Evolutionary conservation across 495 filamentous ascomycete genomes (phyloP).

Genomic region (Daldinia loculata): DNA sequence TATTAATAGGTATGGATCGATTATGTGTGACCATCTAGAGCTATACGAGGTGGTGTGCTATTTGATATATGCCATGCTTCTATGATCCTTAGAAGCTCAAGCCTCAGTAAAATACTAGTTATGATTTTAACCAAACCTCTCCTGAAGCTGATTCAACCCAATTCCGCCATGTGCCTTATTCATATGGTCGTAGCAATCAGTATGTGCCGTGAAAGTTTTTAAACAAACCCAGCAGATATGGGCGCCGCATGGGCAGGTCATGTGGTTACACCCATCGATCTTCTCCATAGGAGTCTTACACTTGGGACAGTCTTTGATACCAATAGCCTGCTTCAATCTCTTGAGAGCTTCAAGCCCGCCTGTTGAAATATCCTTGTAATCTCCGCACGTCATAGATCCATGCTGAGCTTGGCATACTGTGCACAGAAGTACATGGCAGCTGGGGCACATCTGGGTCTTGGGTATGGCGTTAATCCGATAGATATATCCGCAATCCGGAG

Average conservation of each 20-base stretch:
- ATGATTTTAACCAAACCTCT: neutral
- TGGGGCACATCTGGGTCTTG: slow-evolving; percentile 47
- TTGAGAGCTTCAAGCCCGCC: slow-evolving; percentile 43
- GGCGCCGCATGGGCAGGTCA: slow-evolving; percentile 58
- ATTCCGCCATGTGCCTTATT: slow-evolving; percentile 21
- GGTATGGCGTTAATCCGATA: slow-evolving; percentile 45
- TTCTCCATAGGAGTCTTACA: slow-evolving; percentile 57
- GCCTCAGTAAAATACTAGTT: no score
- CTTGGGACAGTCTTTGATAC: slow-evolving; percentile 51
- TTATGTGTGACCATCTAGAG: no score
- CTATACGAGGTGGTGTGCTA: no score
- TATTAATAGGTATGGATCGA: no score
- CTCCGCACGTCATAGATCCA: slow-evolving; percentile 49
- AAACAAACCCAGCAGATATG: slow-evolving; percentile 63
- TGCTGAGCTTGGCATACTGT: slow-evolving; percentile 52
- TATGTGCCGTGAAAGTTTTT: neutral
- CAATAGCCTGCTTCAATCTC: slow-evolving; percentile 42
- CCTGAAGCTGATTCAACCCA: slow-evolving; percentile 6
- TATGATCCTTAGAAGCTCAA: no score
- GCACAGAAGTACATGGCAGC: slow-evolving; percentile 50
- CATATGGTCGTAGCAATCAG: slow-evolving; percentile 29
- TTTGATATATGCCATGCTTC: no score
- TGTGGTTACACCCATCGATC: slow-evolving; percentile 58
- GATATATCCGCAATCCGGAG: slow-evolving; percentile 52
- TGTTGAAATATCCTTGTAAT: slow-evolving; percentile 44